Evolutionary conservation across 2,329 filamentous ascomycete genomes (phyloP).

Genomic region (Penicillium olsonii): DNA sequence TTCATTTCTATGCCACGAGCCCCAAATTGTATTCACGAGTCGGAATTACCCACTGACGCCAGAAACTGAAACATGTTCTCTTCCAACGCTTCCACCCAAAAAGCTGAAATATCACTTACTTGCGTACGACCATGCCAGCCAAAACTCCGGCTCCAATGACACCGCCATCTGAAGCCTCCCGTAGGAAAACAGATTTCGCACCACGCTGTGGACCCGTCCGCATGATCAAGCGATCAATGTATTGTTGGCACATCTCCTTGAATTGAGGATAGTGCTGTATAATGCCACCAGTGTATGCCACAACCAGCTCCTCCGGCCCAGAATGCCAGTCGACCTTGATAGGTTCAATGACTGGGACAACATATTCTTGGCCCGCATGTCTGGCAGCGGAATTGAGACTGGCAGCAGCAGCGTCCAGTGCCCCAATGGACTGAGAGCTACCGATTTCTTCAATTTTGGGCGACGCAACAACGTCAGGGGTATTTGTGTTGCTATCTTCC

Average conservation of each 20-base stretch:
- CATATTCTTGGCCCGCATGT: constrained; percentile 28
- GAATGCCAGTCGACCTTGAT: constrained; percentile 43
- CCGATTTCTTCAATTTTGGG: constrained; percentile 29
- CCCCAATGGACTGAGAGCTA: constrained; percentile 15
- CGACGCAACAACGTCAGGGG: constrained; percentile 33
- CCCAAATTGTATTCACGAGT: constrained; percentile 31
- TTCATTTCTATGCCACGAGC: constrained; percentile 19
- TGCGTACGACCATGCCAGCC: constrained; percentile 48
- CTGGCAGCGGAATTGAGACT: constrained; percentile 2
- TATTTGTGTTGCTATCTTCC: constrained; percentile 41
- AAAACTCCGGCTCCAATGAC: constrained; percentile 58
- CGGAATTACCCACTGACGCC: constrained; percentile 63
- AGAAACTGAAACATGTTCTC: constrained; percentile 10
- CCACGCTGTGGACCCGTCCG: constrained; percentile 47
- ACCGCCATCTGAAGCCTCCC: constrained; percentile 56
- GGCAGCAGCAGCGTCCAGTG: constrained; percentile 9
- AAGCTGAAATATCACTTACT: constrained; percentile 12
- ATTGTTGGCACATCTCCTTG: constrained; percentile 67
- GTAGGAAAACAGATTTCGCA: constrained; percentile 52
- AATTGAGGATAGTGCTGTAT: constrained; percentile 80
- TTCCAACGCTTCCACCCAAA: constrained; percentile 8
- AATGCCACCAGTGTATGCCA: constrained; percentile 78
- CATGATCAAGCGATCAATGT: constrained; percentile 61
- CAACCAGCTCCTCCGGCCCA: constrained; percentile 63
- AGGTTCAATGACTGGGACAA: constrained; percentile 40